Evolutionary conservation across 2,329 filamentous ascomycete species (phyloP), one percentile per base, ranked within the genome.

Genomic region (Fusarium incarnatum): DNA sequence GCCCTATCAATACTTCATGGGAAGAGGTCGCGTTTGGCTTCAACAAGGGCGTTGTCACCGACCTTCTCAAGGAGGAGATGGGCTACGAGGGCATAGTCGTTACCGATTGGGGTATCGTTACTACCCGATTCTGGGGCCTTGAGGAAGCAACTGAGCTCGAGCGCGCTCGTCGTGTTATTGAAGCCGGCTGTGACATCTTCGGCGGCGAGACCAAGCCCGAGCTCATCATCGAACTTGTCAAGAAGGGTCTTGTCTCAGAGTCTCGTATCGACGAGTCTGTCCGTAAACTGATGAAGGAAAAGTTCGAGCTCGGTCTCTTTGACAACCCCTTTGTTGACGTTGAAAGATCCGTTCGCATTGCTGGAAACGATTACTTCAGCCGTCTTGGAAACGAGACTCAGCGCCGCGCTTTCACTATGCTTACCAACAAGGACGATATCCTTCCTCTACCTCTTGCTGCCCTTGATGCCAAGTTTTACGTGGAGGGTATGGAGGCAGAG

Each of bases 71-170:
- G 2, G 68, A 80, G 3, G 77, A 86, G 48, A 77, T 87, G 1
- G 84, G 84, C 4, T 87, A 85, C 58, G 70, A 85, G 0, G 85
- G 85, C 3, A 84, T 87, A n/a, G 80, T 87, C 0, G 78, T 82
- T 4, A 85, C 82, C 0, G 85, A 87, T 63, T 87, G 85, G 85
- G 84, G 84, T 2, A 78, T 87, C 6, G 79, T 87, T 23, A 87
- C 85, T 1, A 83, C 85, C 47, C 80, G 83, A 13, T 83, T 83
- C 5, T 87, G 85, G 84, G 85, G 85, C 2, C 79, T 83, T 1
- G 84, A 87, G 65, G 73, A 81, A 53, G 3, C 82, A 72, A 22
- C 82, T 79, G 58, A 69, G 82, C 3, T 80, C 75, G 6, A 78
- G 74, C 18, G 82, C 76, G 64, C 67, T 4, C 67, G 67, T 2